Conservation (phyloP, 2,329 filamentous ascomycete species). For the Fonsecaea erecta region DNA sequence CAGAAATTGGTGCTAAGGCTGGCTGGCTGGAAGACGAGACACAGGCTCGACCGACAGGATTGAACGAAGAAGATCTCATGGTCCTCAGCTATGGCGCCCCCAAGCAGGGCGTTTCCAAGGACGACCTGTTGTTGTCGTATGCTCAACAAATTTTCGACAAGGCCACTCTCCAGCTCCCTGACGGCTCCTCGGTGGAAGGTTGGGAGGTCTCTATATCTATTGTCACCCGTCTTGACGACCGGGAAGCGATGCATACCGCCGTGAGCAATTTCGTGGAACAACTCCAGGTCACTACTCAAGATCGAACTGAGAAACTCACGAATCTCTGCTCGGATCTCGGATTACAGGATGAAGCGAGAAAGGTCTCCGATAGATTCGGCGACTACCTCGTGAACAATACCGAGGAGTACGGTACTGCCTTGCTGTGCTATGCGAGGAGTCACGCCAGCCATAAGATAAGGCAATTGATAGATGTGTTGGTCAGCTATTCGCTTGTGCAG, state of each 20-base stretch:
- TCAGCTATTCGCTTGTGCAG: slow-evolving; percentile 83
- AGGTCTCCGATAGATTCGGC: slow-evolving; percentile 85
- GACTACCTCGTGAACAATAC: slow-evolving; percentile 74
- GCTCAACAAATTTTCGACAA: slow-evolving; percentile 64
- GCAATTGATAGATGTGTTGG: slow-evolving; percentile 82
- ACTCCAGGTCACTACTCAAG: slow-evolving; percentile 71
- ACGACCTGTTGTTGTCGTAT: slow-evolving; percentile 77
- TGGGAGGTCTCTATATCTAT: slow-evolving; percentile 90
- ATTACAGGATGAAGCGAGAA: slow-evolving; percentile 76
- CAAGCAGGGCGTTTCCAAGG: slow-evolving; percentile 70
- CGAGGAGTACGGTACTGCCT: slow-evolving; percentile 79
- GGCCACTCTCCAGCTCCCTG: slow-evolving; percentile 41
- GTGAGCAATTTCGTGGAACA: slow-evolving; percentile 75
- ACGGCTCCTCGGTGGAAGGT: slow-evolving; percentile 62
- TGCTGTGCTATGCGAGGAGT: slow-evolving; percentile 89
- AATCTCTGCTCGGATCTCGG: slow-evolving; percentile 76
- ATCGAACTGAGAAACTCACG: slow-evolving; percentile 81
- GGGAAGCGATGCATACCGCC: slow-evolving; percentile 70
- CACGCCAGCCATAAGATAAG: slow-evolving; percentile 79
- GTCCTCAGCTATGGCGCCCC: slow-evolving; percentile 73
- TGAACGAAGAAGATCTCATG: slow-evolving; percentile 84
- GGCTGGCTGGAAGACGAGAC: slow-evolving; percentile 70
- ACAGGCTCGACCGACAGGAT: slow-evolving; percentile 55
- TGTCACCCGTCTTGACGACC: slow-evolving; percentile 78
- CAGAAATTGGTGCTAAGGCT: slow-evolving; percentile 81